These are phyloP conservation scores for Epichloe gansuensis DNA, from an alignment of 2,329 filamentous ascomycete species.

Conservation along the genomic window DNA sequence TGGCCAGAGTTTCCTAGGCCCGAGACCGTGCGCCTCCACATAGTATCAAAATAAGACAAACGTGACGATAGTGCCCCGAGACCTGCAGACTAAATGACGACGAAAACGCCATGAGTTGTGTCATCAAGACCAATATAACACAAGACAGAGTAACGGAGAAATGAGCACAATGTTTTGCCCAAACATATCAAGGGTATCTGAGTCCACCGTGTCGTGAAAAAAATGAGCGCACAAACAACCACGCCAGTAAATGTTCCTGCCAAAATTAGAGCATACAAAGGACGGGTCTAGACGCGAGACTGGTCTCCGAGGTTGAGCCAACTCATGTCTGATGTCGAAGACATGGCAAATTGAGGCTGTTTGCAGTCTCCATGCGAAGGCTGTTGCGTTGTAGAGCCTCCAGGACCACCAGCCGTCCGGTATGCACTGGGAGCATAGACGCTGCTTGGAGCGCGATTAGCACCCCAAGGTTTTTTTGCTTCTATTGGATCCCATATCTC, in stretches of 20 bases:
- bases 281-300: conserved; percentile 9
- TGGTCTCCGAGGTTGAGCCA: conserved; percentile 60
- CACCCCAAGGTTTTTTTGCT: conserved; percentile 33
- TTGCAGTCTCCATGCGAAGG: conserved; percentile 27
- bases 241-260: not conserved
- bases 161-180: not conserved
- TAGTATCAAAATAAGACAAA: not conserved
- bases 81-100: not conserved
- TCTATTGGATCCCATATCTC: conserved; percentile 41
- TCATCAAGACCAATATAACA: not conserved
- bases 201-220: not conserved
- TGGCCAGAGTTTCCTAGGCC: not conserved
- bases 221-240: not conserved
- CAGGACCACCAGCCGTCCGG: conserved; percentile 29
- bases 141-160: not conserved
- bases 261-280: not conserved
- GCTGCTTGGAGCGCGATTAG: conserved; percentile 38
- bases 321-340: conserved; percentile 55
- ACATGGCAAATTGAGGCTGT: conserved; percentile 38
- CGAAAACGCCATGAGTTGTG: not conserved
- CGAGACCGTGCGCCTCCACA: not conserved
- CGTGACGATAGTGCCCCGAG: not conserved
- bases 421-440: conserved; percentile 32
- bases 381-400: conserved; percentile 18
- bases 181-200: not conserved